Evolutionary conservation across 192 early-diverging fungal genomes (phyloP).

Genomic region (Podila clonocystis): DNA sequence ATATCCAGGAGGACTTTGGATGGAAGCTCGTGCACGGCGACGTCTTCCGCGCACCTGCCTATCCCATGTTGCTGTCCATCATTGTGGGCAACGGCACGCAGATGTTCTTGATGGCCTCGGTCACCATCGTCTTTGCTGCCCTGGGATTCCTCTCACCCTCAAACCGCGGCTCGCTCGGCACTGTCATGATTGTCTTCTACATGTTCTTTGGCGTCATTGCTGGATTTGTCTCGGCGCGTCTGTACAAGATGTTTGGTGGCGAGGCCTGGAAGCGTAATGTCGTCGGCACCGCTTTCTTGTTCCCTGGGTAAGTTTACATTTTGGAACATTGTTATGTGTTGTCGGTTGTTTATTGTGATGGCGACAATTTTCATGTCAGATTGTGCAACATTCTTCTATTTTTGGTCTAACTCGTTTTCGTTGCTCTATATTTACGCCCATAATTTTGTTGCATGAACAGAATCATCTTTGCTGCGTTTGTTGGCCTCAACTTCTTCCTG

Average conservation of each 20-base stretch:
- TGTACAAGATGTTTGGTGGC: constrained; percentile 95
- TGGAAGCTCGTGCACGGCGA: constrained; percentile 99
- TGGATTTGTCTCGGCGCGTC: constrained; percentile 89
- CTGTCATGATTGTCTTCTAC: constrained; percentile 93
- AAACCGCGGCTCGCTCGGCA: constrained; percentile 91
- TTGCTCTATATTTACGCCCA: background rate
- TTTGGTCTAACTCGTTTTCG: background rate
- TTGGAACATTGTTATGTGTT: background rate
- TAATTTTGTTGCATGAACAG: constrained; percentile 15
- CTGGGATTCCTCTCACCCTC: constrained; percentile 95
- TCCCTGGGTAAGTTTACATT: constrained; percentile 71
- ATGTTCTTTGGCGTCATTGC: constrained; percentile 88
- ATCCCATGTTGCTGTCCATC: constrained; percentile 79
- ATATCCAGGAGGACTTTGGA: constrained; percentile 93
- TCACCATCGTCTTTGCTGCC: constrained; percentile 88
- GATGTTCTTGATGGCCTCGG: constrained; percentile 76
- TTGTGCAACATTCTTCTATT: background rate
- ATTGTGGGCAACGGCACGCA: constrained; percentile 88
- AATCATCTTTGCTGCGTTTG: constrained; percentile 65
- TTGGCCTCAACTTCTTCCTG: constrained; percentile 87
- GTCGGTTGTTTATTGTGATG: background rate
- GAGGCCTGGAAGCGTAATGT: constrained; percentile 89
- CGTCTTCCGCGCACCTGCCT: constrained; percentile 92
- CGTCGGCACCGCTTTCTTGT: constrained; percentile 79
- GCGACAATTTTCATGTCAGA: background rate